A percentile compares a stretch with the other conserved stretches of the same genome.
These are phyloP conservation scores for Xylariales sp. DNA, from an alignment of 2,329 filamentous ascomycete genomes.

Conservation along the genomic window DNA sequence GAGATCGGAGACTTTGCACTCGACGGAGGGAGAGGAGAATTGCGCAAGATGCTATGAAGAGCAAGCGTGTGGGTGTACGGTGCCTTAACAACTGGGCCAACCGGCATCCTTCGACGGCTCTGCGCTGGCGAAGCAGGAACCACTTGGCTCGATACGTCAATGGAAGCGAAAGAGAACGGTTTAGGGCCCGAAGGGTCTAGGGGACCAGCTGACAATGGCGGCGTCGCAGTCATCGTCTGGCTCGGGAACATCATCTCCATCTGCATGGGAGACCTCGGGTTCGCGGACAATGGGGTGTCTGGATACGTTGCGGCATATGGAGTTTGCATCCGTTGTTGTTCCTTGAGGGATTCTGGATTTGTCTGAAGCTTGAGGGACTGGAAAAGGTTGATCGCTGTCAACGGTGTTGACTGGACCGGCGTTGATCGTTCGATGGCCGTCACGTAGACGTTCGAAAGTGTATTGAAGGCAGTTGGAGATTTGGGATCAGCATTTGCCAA, in stretches of 20 bases:
- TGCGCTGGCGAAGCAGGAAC: constrained; percentile 30
- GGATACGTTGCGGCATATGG: constrained; percentile 44
- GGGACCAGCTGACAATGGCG: constrained; percentile 50
- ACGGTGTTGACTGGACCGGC: constrained; percentile 40
- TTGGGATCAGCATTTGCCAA: constrained; percentile 47
- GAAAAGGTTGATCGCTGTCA: constrained; percentile 45
- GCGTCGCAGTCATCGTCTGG: constrained; percentile 52
- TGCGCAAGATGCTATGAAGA: constrained; percentile 61
- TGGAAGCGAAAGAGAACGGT: constrained; percentile 42
- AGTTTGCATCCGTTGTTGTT: constrained; percentile 33
- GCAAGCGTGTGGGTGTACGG: constrained; percentile 56
- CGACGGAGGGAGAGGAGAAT: constrained; percentile 56
- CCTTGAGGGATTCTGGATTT: constrained; percentile 25
- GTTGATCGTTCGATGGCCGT: constrained; percentile 57
- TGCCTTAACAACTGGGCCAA: constrained; percentile 26
- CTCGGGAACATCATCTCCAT: constrained; percentile 47
- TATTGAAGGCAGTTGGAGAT: constrained; percentile 62
- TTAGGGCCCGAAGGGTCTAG: constrained; percentile 36
- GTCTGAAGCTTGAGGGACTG: constrained; percentile 34
- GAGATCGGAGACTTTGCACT: constrained; percentile 47
- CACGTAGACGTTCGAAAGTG: constrained; percentile 60
- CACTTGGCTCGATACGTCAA: constrained; percentile 24
- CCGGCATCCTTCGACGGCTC: constrained; percentile 30
- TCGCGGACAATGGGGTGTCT: constrained; percentile 50
- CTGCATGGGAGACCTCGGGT: constrained; percentile 42